These are phyloP conservation scores for Mucor indicus DNA, from an alignment of 371 early-diverging fungal species.

Conservation along the genomic window DNA sequence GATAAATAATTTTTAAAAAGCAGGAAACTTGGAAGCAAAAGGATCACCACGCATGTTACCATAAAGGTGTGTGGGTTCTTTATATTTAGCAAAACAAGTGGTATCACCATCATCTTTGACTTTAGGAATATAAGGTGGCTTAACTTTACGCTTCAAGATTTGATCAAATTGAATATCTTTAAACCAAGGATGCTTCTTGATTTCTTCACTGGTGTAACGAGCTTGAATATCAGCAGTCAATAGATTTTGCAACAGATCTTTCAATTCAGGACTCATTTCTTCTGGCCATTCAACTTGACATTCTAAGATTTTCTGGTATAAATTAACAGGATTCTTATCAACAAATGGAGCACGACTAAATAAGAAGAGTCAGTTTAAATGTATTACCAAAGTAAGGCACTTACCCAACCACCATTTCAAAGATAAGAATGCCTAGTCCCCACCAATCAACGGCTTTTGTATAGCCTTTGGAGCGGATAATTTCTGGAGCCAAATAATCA, in stretches of 20 bases:
- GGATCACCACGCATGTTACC: conserved; percentile 36
- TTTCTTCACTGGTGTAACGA: conserved; percentile 85
- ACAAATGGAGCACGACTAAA: conserved; percentile 81
- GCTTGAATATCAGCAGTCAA: conserved; percentile 83
- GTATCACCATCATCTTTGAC: conserved; percentile 86
- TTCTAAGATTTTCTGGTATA: conserved; percentile 80
- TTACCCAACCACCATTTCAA: conserved; percentile 90
- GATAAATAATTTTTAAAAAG: no score
- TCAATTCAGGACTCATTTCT: conserved; percentile 83
- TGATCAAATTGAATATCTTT: conserved; percentile 88
- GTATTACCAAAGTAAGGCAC: not conserved
- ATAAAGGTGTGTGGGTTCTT: conserved; percentile 70
- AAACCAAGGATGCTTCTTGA: conserved; percentile 96
- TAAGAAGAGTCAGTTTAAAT: no score
- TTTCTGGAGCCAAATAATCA: conserved; percentile 96
- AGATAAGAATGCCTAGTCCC: conserved; percentile 96
- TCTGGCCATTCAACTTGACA: conserved; percentile 74
- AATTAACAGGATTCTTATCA: conserved; percentile 86
- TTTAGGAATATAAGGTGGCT: conserved; percentile 90
- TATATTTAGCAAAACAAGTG: conserved; percentile 91
- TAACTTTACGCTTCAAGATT: conserved; percentile 66
- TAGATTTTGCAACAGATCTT: conserved; percentile 86
- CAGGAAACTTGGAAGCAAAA: conserved; percentile 41
- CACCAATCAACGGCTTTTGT: conserved; percentile 98
- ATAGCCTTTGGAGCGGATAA: conserved; percentile 95